phyloP scores from a whole-genome alignment of 2,329 filamentous ascomycete species.

The Akanthomyces lecanii region DNA sequence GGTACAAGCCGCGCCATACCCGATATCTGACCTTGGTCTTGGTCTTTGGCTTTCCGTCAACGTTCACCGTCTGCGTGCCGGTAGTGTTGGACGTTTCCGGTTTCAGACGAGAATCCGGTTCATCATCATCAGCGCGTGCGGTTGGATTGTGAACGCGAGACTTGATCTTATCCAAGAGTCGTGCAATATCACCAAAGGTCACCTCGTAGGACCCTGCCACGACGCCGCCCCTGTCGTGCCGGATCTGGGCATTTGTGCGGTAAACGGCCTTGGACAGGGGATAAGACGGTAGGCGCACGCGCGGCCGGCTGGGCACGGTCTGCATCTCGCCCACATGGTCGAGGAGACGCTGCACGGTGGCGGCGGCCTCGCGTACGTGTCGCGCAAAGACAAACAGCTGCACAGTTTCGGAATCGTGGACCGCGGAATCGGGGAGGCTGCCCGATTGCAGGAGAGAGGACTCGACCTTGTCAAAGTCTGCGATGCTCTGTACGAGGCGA shows the following conservation, averaged over 20 bases:
- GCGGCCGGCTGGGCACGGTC: slow-evolving; percentile 35
- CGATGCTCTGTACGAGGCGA: slow-evolving; percentile 39
- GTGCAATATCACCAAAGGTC: slow-evolving; percentile 42
- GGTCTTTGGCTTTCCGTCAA: slow-evolving; percentile 24
- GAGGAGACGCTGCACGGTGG: slow-evolving; percentile 43
- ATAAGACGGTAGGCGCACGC: slow-evolving; percentile 49
- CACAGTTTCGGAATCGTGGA: slow-evolving; percentile 46
- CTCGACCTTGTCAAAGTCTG: slow-evolving; percentile 45
- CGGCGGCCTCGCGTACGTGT: slow-evolving; percentile 49
- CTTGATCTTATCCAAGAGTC: slow-evolving; percentile 40
- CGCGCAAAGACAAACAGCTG: slow-evolving; percentile 53
- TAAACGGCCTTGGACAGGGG: slow-evolving; percentile 50
- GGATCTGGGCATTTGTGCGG: slow-evolving; percentile 52
- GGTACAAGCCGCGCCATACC: slow-evolving; percentile 47
- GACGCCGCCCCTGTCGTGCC: slow-evolving; percentile 55
- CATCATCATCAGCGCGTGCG: neutral
- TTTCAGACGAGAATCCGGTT: neutral
- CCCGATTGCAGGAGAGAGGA: slow-evolving; percentile 42
- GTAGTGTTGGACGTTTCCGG: slow-evolving; percentile 18
- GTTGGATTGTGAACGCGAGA: slow-evolving; percentile 33
- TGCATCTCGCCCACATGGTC: slow-evolving; percentile 46
- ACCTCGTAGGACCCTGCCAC: slow-evolving; percentile 48
- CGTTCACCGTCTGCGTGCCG: slow-evolving; percentile 7
- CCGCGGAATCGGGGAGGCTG: slow-evolving; percentile 41
- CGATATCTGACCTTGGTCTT: slow-evolving; percentile 40